Evolutionary conservation across 2,329 filamentous ascomycete species (phyloP).

Genomic region (Apiospora arundinis): DNA sequence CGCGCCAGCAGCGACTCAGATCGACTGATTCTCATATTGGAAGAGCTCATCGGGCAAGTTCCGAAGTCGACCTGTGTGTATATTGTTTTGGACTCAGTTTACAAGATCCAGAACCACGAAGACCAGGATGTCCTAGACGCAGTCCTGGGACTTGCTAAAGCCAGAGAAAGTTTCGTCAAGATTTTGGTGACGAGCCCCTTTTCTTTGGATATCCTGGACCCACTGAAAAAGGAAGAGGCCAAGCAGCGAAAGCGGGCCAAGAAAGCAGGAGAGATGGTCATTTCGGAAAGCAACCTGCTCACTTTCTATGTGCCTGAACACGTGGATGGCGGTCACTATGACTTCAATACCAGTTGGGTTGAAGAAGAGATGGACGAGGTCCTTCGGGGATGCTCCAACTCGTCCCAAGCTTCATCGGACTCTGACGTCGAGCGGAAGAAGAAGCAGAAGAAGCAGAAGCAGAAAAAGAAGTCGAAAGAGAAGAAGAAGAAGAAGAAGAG

Average conservation of each 20-base stretch:
- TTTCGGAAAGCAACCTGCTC: neutral
- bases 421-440: neutral
- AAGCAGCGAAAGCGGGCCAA: slow-evolving; percentile 8
- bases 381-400: neutral
- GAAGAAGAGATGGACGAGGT: slow-evolving; percentile 19
- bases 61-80: neutral
- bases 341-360: slow-evolving; percentile 21
- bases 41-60: neutral
- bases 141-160: neutral
- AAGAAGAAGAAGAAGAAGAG: neutral
- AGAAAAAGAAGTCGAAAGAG: neutral
- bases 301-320: slow-evolving; percentile 18
- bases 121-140: neutral
- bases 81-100: slow-evolving; percentile 5
- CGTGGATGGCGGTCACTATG: slow-evolving; percentile 8
- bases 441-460: too few relatives aligned
- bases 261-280: neutral
- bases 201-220: neutral
- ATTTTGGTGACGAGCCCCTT: slow-evolving; percentile 16
- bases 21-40: neutral
- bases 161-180: neutral
- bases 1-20: neutral
- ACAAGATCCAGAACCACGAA: neutral
- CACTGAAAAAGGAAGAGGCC: neutral
- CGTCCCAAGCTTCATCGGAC: neutral